Percentiles rank a stretch among this genome's conserved stretches.
Evolutionary conservation across 208 protist species (phyloP).

Genomic region (Porcisia deanei): DNA sequence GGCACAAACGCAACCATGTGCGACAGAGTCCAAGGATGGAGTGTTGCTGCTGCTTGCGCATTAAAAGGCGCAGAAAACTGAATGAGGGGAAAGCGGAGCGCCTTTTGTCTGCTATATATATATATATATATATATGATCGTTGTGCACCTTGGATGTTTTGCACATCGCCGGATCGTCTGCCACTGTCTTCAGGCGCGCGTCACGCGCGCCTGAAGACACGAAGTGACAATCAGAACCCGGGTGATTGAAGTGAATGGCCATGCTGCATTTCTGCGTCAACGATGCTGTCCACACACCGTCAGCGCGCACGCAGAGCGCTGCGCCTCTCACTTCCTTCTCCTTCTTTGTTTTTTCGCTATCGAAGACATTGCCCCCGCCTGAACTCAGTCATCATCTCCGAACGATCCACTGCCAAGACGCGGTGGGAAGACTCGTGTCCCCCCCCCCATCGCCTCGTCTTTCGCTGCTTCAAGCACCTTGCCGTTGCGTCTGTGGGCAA

Average conservation of each 20-base stretch:
- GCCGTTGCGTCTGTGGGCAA: constrained; percentile 10
- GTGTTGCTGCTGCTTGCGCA: neutral
- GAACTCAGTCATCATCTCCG: constrained; percentile 35
- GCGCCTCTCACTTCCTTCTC: neutral
- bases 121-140: too few relatives aligned
- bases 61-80: neutral
- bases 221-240: too few relatives aligned
- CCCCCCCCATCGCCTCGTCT: constrained; percentile 30
- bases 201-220: neutral
- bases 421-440: constrained; percentile 49
- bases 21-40: neutral
- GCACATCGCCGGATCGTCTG: neutral
- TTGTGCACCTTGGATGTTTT: neutral
- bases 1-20: neutral
- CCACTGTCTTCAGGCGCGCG: neutral
- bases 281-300: neutral
- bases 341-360: constrained; percentile 3
- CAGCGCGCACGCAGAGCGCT: neutral
- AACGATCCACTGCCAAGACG: constrained; percentile 42
- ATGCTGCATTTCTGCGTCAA: neutral
- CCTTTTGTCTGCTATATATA: too few relatives aligned
- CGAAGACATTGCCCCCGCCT: neutral
- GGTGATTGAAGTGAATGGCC: too few relatives aligned
- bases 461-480: constrained; percentile 66
- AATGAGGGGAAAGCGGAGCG: too few relatives aligned